These are phyloP conservation scores for Xylaria scruposa DNA, from an alignment of 495 filamentous ascomycete species.

Conservation along the genomic window DNA sequence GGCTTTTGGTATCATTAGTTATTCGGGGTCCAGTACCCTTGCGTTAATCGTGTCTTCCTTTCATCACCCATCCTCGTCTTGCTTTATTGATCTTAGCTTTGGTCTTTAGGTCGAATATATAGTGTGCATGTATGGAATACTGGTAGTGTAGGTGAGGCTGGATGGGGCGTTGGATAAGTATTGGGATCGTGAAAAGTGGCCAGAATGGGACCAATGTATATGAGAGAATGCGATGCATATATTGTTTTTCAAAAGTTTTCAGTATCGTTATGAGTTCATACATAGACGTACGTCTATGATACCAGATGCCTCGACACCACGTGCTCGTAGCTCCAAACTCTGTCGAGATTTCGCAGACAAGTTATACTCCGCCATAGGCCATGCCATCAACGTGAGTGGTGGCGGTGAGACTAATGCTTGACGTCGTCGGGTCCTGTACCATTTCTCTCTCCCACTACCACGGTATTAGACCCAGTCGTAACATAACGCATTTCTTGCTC, in stretches of 20 bases:
- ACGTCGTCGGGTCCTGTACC: conserved; percentile 48
- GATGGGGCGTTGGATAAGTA: background rate
- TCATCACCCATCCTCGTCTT: background rate
- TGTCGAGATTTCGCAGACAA: background rate
- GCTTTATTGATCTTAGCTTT: background rate
- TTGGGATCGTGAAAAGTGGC: background rate
- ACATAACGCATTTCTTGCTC: conserved; percentile 21
- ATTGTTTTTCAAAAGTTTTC: background rate
- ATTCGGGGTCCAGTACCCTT: background rate
- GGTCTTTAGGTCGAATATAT: background rate
- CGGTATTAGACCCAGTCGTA: conserved; percentile 13
- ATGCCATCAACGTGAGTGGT: conserved; percentile 29
- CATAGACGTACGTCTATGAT: background rate
- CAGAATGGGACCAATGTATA: background rate
- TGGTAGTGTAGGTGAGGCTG: background rate
- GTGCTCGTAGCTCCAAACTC: background rate
- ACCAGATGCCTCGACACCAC: background rate
- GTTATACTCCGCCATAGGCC: background rate
- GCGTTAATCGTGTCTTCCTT: background rate
- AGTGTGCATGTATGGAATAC: conserved; percentile 2
- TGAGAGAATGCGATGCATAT: conserved; percentile 12
- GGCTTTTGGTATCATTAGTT: background rate
- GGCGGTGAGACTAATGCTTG: conserved; percentile 22
- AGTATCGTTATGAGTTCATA: background rate
- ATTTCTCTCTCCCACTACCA: conserved; percentile 58